Evolutionary conservation across 495 filamentous ascomycete species (phyloP).

Genomic region (Tuber melanosporum): DNA sequence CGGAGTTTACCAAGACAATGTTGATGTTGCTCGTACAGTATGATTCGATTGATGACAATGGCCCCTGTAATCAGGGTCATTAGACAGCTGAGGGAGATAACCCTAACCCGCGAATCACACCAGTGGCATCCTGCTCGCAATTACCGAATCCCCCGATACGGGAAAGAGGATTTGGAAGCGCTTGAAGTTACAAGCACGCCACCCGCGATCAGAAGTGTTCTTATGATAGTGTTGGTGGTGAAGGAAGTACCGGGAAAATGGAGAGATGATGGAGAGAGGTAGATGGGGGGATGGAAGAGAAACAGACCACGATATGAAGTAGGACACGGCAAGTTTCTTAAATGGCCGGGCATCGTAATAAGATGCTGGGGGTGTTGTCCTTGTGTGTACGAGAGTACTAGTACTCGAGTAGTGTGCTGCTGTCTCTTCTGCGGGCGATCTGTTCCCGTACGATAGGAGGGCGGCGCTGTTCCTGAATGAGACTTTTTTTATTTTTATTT

Average conservation of each 20-base stretch:
- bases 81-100: not conserved
- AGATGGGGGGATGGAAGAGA: not conserved
- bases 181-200: not conserved
- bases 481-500: not conserved
- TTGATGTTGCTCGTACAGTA: not conserved
- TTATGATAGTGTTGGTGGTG: not conserved
- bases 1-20: not conserved
- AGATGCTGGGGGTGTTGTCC: not conserved
- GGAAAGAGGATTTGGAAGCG: not conserved
- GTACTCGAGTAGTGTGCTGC: not conserved
- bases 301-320: not conserved
- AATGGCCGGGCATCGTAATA: not conserved
- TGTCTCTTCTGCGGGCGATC: not conserved
- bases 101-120: not conserved
- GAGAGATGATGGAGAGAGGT: not conserved
- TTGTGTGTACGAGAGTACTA: no score
- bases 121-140: not conserved
- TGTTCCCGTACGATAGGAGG: not conserved
- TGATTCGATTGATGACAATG: not conserved
- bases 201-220: not conserved
- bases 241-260: not conserved
- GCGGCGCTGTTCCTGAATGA: not conserved
- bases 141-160: not conserved
- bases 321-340: not conserved
- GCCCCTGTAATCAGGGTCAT: not conserved